A percentile compares a stretch with the other conserved stretches of the same genome.
These are phyloP conservation scores for Ceratobasidium sp. DNA, from an alignment of 1,284 basidiomycete genomes.

Conservation along the genomic window DNA sequence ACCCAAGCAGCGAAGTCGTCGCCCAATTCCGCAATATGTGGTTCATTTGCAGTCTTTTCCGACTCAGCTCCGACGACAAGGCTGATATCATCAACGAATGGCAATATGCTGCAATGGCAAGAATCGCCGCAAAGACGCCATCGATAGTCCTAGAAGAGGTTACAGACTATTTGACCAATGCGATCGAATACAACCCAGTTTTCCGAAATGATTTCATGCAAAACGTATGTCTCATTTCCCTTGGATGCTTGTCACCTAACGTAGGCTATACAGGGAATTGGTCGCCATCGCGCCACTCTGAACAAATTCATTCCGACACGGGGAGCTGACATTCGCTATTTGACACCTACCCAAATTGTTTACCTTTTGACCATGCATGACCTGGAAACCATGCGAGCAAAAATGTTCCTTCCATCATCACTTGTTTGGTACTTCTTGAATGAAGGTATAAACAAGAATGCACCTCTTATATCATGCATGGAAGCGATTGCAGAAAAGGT, in stretches of 20 bases:
- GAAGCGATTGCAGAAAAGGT: conserved; percentile 89
- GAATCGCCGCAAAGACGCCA: conserved; percentile 90
- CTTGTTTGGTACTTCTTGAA: conserved; percentile 91
- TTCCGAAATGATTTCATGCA: conserved; percentile 87
- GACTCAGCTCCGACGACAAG: conserved; percentile 60
- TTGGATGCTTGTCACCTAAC: no score
- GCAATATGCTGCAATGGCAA: conserved; percentile 76
- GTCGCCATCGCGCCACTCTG: conserved; percentile 70
- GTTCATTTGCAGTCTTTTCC: conserved; percentile 90
- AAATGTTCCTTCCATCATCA: conserved; percentile 80
- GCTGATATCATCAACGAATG: conserved; percentile 69
- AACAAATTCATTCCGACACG: conserved; percentile 74
- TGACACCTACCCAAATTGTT: conserved; percentile 85
- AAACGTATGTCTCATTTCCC: conserved; percentile 59
- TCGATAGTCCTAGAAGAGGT: conserved; percentile 82
- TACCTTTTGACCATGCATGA: conserved; percentile 90
- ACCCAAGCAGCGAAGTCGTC: conserved; percentile 70
- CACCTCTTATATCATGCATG: conserved; percentile 75
- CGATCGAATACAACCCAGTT: conserved; percentile 93
- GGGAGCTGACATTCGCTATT: conserved; percentile 73
- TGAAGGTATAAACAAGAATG: conserved; percentile 79
- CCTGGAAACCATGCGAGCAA: conserved; percentile 87
- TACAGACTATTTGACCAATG: conserved; percentile 85
- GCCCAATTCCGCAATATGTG: conserved; percentile 92
- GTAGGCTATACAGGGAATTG: conserved; percentile 60